Evolutionary conservation across 1,284 basidiomycete species (phyloP), one percentile per base, ranked within the genome.

Genomic region (Cryptococcus floricola): DNA sequence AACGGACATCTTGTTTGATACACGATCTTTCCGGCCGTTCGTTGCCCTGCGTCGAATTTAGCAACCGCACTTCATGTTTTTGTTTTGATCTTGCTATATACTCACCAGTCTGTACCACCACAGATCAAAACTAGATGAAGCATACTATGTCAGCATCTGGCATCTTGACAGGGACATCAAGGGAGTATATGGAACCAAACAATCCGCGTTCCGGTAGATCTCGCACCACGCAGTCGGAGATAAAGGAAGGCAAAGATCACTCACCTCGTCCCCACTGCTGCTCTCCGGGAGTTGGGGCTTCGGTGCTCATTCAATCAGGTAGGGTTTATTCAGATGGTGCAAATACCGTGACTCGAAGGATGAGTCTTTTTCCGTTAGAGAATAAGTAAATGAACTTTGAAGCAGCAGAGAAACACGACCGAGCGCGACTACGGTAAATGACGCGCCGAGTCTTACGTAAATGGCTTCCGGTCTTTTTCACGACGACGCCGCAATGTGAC

Each of bases 261-360:
- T 60, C 50, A 69, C 69, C 68, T 56, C 69, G 50, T n/a, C 69
- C 69, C 63, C 69, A 68, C 31, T 57, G 50, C 34, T 55, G 58
- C 50, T 61, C 63, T 45, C 58, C 58, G 31, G 31, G 10, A 34
- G 31, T 34, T 10, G 23, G 23, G 23, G 6, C 31, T 34, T 34
- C 31, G 1, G 31, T 10, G 31, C 31, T 34, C 31, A 34, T 34
- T 34, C 31, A 7, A 34, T 34, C 10, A 10, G 10, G 10, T 34
- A 34, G 7, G 10, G 31, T 8, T 34, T 23, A 23, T 23, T 23
- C 23, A 23, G 31, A 8, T 34, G 5, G 5, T 34, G 1, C 3
- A 10, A 7, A 10, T 6, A 34, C 10, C 31, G 31, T 34, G 31
- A 34, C 31, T 5, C 31, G 31, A 10, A 8, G 31, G 3, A 10